phyloP scores from a whole-genome alignment of 768 basidiomycete species.

The Coprinopsis marcescibilis region DNA sequence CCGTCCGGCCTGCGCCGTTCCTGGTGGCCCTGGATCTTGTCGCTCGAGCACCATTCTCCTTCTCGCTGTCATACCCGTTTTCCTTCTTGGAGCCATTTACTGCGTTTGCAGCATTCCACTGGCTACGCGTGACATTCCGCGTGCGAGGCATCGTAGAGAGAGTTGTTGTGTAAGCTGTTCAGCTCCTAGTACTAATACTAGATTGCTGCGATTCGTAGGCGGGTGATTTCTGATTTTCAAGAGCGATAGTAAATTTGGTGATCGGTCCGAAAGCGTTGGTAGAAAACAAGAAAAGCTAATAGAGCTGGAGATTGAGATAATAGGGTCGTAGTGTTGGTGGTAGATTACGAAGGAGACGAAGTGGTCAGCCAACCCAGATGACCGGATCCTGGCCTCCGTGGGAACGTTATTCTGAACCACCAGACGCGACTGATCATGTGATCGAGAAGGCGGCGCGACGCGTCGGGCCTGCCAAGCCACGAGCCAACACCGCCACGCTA shows the following conservation, averaged over 20 bases:
- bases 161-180: background rate
- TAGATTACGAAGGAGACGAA: background rate
- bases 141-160: constrained; percentile 22
- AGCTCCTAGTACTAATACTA: background rate
- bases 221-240: background rate
- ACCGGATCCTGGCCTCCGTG: constrained; percentile 18
- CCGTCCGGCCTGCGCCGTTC: constrained; percentile 3
- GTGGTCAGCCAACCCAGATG: constrained; percentile 23
- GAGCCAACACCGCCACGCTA: background rate
- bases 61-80: constrained; percentile 18
- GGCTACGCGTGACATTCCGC: constrained; percentile 22
- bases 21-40: constrained; percentile 12
- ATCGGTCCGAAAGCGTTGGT: background rate
- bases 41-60: constrained; percentile 17
- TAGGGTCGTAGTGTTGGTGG: background rate
- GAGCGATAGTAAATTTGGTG: background rate
- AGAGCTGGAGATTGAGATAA: background rate
- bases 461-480: background rate
- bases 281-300: background rate
- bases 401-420: background rate
- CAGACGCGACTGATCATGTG: constrained; percentile 2
- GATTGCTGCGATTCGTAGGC: background rate
- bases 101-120: constrained; percentile 21
- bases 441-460: background rate
- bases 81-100: constrained; percentile 13